phyloP scores from a whole-genome alignment of 768 basidiomycete species.

The Xerocomus potaroensis region DNA sequence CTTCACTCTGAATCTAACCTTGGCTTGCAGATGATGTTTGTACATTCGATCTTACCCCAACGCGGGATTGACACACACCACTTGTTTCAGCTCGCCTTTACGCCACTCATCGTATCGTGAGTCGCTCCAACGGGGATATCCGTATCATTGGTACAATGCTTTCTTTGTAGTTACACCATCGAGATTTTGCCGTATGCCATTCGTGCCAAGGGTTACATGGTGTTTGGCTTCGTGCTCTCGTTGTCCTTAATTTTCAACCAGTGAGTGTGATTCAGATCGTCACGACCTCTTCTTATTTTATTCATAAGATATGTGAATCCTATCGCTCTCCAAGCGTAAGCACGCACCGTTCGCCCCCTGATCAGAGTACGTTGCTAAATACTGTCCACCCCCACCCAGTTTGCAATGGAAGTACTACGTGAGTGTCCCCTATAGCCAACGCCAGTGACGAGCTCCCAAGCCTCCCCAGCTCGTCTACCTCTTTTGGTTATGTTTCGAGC shows the following conservation, averaged over 20 bases:
- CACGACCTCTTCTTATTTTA: conserved; percentile 9
- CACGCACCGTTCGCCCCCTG: neutral
- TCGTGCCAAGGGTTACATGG: conserved; percentile 37
- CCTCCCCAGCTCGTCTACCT: conserved; percentile 27
- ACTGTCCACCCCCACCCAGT: neutral
- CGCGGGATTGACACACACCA: neutral
- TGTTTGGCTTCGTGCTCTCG: conserved; percentile 38
- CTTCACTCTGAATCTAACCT: neutral
- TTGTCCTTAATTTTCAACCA: conserved; percentile 43
- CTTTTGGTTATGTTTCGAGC: conserved; percentile 39
- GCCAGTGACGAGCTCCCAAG: neutral
- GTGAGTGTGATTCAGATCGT: no score
- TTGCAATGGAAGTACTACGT: conserved; percentile 48
- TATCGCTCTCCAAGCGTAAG: conserved; percentile 28
- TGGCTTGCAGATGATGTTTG: conserved; percentile 29
- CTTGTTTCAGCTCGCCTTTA: conserved; percentile 32
- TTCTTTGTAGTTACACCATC: conserved; percentile 31
- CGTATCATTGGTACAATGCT: neutral
- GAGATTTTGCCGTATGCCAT: conserved; percentile 41
- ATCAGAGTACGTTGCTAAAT: neutral
- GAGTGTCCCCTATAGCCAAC: conserved; percentile 6
- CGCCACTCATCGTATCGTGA: conserved; percentile 38
- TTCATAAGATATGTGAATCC: conserved; percentile 33
- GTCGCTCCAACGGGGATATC: neutral
- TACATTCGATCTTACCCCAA: neutral